These are phyloP conservation scores for Botrytis cinerea DNA, from an alignment of 2,329 filamentous ascomycete species.

Conservation along the genomic window DNA sequence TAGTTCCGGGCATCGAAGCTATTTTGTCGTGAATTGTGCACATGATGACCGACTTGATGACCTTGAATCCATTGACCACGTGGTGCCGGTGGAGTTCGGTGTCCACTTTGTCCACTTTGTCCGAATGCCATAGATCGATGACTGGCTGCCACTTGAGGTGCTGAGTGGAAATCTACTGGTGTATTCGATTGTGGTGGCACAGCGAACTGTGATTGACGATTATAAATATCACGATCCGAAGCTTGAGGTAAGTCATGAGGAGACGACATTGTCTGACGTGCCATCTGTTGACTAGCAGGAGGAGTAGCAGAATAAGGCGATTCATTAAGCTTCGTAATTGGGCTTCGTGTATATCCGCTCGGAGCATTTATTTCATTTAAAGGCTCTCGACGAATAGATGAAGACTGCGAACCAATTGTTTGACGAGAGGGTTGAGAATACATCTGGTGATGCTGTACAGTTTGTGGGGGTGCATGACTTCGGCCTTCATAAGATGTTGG, in stretches of 20 bases:
- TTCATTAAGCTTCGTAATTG: slow-evolving; percentile 38
- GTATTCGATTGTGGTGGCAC: slow-evolving; percentile 37
- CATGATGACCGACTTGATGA: slow-evolving; percentile 35
- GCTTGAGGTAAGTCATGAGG: slow-evolving; percentile 35
- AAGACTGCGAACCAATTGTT: slow-evolving; percentile 35
- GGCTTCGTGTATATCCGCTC: slow-evolving; percentile 36
- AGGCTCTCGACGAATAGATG: slow-evolving; percentile 37
- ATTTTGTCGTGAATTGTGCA: slow-evolving; percentile 38
- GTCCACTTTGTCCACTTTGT: slow-evolving; percentile 33
- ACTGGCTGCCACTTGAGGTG: slow-evolving; percentile 31
- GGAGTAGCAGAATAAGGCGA: slow-evolving; percentile 42
- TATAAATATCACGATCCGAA: slow-evolving; percentile 42
- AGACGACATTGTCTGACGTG: slow-evolving; percentile 36
- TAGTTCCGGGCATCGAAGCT: slow-evolving; percentile 39
- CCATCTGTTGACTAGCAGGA: slow-evolving; percentile 27
- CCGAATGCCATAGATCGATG: slow-evolving; percentile 40
- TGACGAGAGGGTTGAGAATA: slow-evolving; percentile 38
- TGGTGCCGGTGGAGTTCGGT: slow-evolving; percentile 38
- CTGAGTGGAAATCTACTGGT: slow-evolving; percentile 36
- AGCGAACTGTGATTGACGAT: slow-evolving; percentile 35
- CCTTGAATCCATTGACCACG: slow-evolving; percentile 32
- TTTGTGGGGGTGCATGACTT: slow-evolving; percentile 46
- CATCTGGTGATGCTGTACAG: slow-evolving; percentile 42
- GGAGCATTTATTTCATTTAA: slow-evolving; percentile 35
- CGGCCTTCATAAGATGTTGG: slow-evolving; percentile 37